Percentiles rank a stretch among this genome's conserved stretches.
Conservation (phyloP, 164 flowering plant species). For the Warburgia ugandensis region DNA sequence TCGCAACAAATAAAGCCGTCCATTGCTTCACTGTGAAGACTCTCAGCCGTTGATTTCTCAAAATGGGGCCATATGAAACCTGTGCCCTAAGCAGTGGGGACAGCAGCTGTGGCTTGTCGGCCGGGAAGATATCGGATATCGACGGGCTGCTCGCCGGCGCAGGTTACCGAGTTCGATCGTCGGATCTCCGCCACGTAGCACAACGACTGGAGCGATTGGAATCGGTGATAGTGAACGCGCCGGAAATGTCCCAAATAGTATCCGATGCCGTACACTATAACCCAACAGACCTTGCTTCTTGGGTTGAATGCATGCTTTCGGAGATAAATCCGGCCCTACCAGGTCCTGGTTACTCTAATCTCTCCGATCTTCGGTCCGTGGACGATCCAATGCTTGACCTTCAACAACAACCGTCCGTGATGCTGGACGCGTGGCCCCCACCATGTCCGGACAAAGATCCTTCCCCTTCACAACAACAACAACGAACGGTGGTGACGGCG, state of each 20-base stretch:
- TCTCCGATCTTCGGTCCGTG: constrained; percentile 9
- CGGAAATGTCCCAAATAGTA: constrained; percentile 30
- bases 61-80: constrained; percentile 30
- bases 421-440: no score
- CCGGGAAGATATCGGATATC: constrained; percentile 21
- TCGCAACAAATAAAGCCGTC: no score
- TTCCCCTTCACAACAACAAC: constrained; percentile 7
- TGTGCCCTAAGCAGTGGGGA: constrained; percentile 14
- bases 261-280: constrained; percentile 53
- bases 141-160: constrained; percentile 53
- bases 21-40: no score
- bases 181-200: constrained; percentile 57
- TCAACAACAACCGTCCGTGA: no score
- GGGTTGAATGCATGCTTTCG: constrained; percentile 58
- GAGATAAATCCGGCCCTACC: constrained; percentile 36
- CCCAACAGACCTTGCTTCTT: constrained; percentile 61
- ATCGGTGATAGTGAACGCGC: constrained; percentile 35
- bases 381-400: no score
- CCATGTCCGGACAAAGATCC: no score
- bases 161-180: constrained; percentile 54
- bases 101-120: no score
- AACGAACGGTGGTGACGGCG: constrained; percentile 7
- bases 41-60: no score
- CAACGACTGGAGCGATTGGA: constrained; percentile 53
- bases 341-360: no score